These are phyloP conservation scores for Fusarium hostae DNA, from an alignment of 2,329 filamentous ascomycete species.

Conservation along the genomic window DNA sequence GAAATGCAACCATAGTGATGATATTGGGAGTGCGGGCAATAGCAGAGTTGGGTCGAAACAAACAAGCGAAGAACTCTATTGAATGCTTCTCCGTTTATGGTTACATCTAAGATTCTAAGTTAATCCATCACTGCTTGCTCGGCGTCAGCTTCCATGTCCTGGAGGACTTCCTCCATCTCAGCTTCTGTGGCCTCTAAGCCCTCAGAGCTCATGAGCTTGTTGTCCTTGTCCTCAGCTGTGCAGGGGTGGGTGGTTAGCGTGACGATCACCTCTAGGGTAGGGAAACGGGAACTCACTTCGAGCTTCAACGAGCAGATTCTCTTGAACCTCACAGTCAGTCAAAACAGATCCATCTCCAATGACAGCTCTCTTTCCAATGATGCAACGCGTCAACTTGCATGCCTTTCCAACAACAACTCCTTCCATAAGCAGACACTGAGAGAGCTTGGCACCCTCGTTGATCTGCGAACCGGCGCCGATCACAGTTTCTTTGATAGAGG, in stretches of 20 bases:
- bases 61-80: conserved; percentile 14
- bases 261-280: not conserved
- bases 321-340: conserved; percentile 91
- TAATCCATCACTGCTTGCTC: conserved; percentile 43
- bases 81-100: conserved; percentile 6
- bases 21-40: not conserved
- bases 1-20: not conserved
- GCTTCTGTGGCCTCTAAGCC: conserved; percentile 72
- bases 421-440: conserved; percentile 93
- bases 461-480: conserved; percentile 91
- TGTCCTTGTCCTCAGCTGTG: conserved; percentile 73
- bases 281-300: conserved; percentile 65
- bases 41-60: not conserved
- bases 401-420: conserved; percentile 86
- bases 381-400: conserved; percentile 86
- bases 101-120: not conserved
- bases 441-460: conserved; percentile 83
- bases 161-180: conserved; percentile 66
- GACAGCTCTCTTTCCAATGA: conserved; percentile 82
- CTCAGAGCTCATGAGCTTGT: conserved; percentile 74
- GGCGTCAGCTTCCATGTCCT: conserved; percentile 54
- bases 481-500: conserved; percentile 91
- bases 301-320: conserved; percentile 87
- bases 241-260: conserved; percentile 25
- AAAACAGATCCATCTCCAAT: conserved; percentile 85